Percentiles rank a stretch among this genome's conserved stretches.
These are phyloP conservation scores for Boletus vermiculosoides DNA, from an alignment of 768 basidiomycete genomes.

Conservation along the genomic window DNA sequence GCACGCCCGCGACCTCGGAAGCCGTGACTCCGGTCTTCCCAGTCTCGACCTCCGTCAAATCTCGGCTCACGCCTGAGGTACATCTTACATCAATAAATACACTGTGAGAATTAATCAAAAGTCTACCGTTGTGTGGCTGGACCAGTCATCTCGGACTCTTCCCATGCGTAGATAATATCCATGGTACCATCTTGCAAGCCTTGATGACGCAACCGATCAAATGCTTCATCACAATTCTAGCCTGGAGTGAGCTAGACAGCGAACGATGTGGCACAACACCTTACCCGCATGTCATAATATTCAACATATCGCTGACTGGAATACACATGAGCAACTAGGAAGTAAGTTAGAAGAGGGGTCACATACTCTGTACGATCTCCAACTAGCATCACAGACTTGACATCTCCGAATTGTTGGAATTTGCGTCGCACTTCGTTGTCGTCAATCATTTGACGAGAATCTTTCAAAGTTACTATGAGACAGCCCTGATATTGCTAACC, in stretches of 20 bases:
- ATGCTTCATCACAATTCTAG: slow-evolving; percentile 76
- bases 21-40: slow-evolving; percentile 42
- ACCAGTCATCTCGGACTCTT: slow-evolving; percentile 55
- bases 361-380: slow-evolving; percentile 62
- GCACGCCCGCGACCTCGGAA: slow-evolving; percentile 39
- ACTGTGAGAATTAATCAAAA: not conserved
- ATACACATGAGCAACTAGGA: slow-evolving; percentile 5
- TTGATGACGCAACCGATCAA: slow-evolving; percentile 76
- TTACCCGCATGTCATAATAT: slow-evolving; percentile 84
- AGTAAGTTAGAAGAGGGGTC: not conserved
- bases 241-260: slow-evolving; percentile 8
- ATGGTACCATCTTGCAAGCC: slow-evolving; percentile 82
- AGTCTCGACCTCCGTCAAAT: slow-evolving; percentile 45
- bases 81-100: slow-evolving; percentile 4
- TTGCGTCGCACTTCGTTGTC: slow-evolving; percentile 83
- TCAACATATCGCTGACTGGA: slow-evolving; percentile 88
- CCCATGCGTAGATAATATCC: slow-evolving; percentile 87
- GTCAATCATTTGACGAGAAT: slow-evolving; percentile 70
- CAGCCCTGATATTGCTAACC: slow-evolving; percentile 77
- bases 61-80: slow-evolving; percentile 28
- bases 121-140: slow-evolving; percentile 44
- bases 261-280: slow-evolving; percentile 18
- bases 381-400: slow-evolving; percentile 73
- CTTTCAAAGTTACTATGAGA: slow-evolving; percentile 73
- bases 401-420: slow-evolving; percentile 88